Evolutionary conservation across 257 asterid genomes (phyloP), one percentile per base, ranked within the genome.

Genomic region (Coffea canephora): DNA sequence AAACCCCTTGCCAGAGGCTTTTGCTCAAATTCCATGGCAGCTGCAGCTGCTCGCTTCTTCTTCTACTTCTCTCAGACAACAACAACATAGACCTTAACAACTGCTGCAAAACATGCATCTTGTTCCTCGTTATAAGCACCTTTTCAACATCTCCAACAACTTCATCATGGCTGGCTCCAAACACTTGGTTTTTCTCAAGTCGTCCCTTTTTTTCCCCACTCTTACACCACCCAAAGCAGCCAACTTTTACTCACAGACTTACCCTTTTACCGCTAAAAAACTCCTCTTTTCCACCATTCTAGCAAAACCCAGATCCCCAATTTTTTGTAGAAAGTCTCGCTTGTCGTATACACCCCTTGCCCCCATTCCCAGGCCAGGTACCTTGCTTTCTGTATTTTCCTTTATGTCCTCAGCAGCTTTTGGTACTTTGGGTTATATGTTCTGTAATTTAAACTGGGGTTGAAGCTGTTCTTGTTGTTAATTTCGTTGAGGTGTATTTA

Each of bases 341-440:
- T 86, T 81, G 67, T 81, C 91, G 77, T 85, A 71, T 81, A 61
- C 84, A 3, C 83, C 96, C 36, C 82, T 69, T 71, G 77, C 89
- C 55, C 85, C 94, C 68, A 48, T 83, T 83, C 91, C 96, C 36
- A 78, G 87, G 67, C 96, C 95, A 76, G 85, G 84, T 82, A 64
- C 16, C 50, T 66, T 64, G 5, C 11, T 6, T 31, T 55, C 13
- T 34, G 39, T 15, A 36, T 69, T 27, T 14, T 25, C 45, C 19
- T 13, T 45, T 50, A 13, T 12, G 15, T 50, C 14, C 18, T 50
- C 1, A 50, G 57, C 16, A 13, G 50, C 4, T 5, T 50, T 48
- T 62, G 7, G 21, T 71, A 19, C 77, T 73, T 39, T 70, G 57
- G n/a, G 31, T 27, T 13, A 1, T 64, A 7, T 10, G 3, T n/a